Conservation (phyloP, 2,329 filamentous ascomycete genomes). For the Capronia epimyces region DNA sequence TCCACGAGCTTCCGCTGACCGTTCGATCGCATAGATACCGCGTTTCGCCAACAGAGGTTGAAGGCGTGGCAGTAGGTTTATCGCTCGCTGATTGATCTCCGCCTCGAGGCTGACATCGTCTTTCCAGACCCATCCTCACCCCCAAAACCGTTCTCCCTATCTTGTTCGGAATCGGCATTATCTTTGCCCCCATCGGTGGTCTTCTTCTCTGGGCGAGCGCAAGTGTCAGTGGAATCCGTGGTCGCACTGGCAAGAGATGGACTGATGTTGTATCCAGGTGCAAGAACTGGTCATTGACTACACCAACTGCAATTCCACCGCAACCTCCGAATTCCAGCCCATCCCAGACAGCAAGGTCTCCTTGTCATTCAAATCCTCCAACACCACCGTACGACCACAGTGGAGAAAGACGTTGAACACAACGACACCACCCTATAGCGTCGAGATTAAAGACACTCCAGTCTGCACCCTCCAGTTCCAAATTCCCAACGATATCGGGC, state of each 20-base stretch:
- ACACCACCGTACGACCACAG: constrained; percentile 35
- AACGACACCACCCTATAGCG: constrained; percentile 28
- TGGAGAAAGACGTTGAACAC: constrained; percentile 28
- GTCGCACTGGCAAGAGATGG: neutral
- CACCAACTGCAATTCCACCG: constrained; percentile 63
- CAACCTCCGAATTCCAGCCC: constrained; percentile 43
- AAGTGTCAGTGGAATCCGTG: constrained; percentile 49
- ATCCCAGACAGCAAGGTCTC: constrained; percentile 57
- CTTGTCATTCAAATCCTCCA: constrained; percentile 64
- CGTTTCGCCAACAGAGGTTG: constrained; percentile 91
- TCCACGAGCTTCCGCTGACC: too few species aligned
- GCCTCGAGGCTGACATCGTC: constrained; percentile 21
- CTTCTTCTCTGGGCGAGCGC: constrained; percentile 79
- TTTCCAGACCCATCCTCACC: constrained; percentile 76
- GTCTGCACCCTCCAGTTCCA: constrained; percentile 71
- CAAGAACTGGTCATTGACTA: constrained; percentile 91
- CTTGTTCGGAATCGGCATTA: constrained; percentile 83
- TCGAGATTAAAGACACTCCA: constrained; percentile 36
- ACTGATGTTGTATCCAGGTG: constrained; percentile 53
- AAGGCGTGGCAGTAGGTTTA: constrained; percentile 92
- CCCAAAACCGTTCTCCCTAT: constrained; percentile 88
- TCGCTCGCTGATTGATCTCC: constrained; percentile 9
- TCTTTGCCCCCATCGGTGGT: constrained; percentile 90
- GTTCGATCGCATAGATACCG: constrained; percentile 62
- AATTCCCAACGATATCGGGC: constrained; percentile 70